These are phyloP conservation scores for Scheffersomyces lignosus DNA, from an alignment of 805 yeast species.

Conservation along the genomic window DNA sequence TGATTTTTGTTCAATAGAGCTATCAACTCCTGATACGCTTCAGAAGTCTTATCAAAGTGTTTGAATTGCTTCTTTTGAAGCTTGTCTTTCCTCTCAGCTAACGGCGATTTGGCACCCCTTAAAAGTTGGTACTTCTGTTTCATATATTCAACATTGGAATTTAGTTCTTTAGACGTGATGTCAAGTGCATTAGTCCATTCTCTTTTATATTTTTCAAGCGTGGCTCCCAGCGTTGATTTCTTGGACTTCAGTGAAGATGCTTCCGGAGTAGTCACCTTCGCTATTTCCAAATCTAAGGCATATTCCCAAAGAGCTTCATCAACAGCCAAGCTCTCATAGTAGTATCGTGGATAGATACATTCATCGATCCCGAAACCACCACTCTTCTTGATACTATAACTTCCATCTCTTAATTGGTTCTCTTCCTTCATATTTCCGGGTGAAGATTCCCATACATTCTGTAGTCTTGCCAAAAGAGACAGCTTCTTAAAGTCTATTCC, in stretches of 20 bases:
- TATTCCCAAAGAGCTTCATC: conserved; percentile 40
- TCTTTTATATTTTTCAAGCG: neutral
- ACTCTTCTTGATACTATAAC: conserved; percentile 27
- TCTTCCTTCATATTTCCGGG: conserved; percentile 10
- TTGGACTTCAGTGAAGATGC: neutral
- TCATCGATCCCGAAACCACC: conserved; percentile 28
- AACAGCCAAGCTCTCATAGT: conserved; percentile 25
- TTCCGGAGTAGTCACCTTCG: neutral
- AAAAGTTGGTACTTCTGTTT: conserved; percentile 3
- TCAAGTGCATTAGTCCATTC: conserved; percentile 12
- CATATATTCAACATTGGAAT: conserved; percentile 4
- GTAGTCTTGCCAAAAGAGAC: conserved; percentile 22
- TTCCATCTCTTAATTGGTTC: conserved; percentile 23
- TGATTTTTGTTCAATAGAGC: conserved; percentile 14
- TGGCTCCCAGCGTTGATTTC: neutral
- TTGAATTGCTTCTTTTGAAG: conserved; percentile 11
- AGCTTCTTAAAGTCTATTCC: conserved; percentile 34
- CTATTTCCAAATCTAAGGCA: conserved; percentile 13
- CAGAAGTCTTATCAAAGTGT: conserved; percentile 11
- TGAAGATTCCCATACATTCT: conserved; percentile 27
- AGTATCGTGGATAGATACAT: conserved; percentile 25
- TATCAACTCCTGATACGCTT: conserved; percentile 12
- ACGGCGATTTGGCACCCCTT: conserved; percentile 2
- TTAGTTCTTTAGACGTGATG: conserved; percentile 4
- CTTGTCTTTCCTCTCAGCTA: conserved; percentile 4